phyloP scores from a whole-genome alignment of 768 basidiomycete species.

The Galerina sulciceps region DNA sequence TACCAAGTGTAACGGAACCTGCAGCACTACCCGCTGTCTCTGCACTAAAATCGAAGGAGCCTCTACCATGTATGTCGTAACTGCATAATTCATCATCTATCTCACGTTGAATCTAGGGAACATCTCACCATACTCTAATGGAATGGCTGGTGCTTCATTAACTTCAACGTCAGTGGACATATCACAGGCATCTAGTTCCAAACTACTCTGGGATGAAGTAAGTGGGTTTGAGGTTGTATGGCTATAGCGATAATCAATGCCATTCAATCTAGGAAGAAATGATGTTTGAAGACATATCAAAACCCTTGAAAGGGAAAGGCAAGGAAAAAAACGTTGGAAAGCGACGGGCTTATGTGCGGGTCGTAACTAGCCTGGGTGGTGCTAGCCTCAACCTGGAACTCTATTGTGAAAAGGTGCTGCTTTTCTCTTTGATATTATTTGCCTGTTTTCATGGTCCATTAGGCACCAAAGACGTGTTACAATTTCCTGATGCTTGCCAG shows the following conservation, averaged over 20 bases:
- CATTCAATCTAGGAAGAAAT: constrained; percentile 72
- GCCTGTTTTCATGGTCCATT: neutral
- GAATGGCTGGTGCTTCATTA: constrained; percentile 88
- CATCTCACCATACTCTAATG: constrained; percentile 88
- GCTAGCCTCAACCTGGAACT: constrained; percentile 84
- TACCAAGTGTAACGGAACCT: constrained; percentile 38
- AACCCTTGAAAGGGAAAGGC: constrained; percentile 79
- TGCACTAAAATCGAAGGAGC: constrained; percentile 53
- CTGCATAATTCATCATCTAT: neutral
- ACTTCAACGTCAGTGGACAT: constrained; percentile 88
- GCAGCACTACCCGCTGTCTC: constrained; percentile 35
- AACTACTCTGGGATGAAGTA: constrained; percentile 94
- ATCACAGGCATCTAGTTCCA: constrained; percentile 69
- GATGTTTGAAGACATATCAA: constrained; percentile 95
- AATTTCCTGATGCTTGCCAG: constrained; percentile 96
- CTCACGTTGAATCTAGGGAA: constrained; percentile 60
- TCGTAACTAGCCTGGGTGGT: constrained; percentile 90
- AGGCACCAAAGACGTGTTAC: constrained; percentile 99
- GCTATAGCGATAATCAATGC: neutral
- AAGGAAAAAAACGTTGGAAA: constrained; percentile 95
- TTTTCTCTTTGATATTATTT: neutral
- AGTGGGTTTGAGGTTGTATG: constrained; percentile 12
- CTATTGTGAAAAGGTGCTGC: constrained; percentile 81
- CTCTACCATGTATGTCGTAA: constrained; percentile 64
- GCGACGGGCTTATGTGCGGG: constrained; percentile 92